Base-by-base conservation (phyloP, 1,139 yeast genomes). In the Yamadazyma conglobata region DNA sequence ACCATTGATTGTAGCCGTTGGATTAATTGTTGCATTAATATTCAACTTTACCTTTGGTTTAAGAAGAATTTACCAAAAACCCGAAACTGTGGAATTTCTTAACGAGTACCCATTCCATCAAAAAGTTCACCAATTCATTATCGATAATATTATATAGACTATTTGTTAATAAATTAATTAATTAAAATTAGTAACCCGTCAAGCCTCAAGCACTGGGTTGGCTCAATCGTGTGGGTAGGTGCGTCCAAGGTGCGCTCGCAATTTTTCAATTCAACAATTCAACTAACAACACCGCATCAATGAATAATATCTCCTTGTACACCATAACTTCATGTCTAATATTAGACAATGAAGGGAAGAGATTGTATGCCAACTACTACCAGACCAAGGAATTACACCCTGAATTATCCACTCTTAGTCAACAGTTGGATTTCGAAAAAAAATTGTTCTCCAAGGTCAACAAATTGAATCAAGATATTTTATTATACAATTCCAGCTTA, bases 351-450 rank as follows among this genome's bases (percentile, higher is more conserved):
- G 83, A 82, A 41, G 96, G 95, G 11, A 72, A 77, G 35, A 70
- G 98, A 46, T 61, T 91, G 31, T 85, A 74, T 51, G 81, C 95
- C 43, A 89, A 89, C 53, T 93, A 91, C 66, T 91, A 82, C 62
- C 68, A 69, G 42, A 31, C 42, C 39, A 25, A 34, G 44, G 44
- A 27, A 6, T 22, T 28, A 13, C 42, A 38, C 11, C 35, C 43
- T 21, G 56, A 60, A 34, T 60, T 62, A 39, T 55, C 58, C 25
- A 61, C 76, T 4, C 51, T 67, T 31, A 75, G 77, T 51, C 79
- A 80, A 43, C 96, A 91, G 60, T 61, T 68, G 40, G 70, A 77
- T 32, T 91, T 89, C 55, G 99, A 91, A 59, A 64, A 74, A 46
- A 70, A 75, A 5, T 60, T 91, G 23, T 82, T 82, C 49, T 56